Conservation (phyloP, 495 filamentous ascomycete species). For the Bacidia rubella region DNA sequence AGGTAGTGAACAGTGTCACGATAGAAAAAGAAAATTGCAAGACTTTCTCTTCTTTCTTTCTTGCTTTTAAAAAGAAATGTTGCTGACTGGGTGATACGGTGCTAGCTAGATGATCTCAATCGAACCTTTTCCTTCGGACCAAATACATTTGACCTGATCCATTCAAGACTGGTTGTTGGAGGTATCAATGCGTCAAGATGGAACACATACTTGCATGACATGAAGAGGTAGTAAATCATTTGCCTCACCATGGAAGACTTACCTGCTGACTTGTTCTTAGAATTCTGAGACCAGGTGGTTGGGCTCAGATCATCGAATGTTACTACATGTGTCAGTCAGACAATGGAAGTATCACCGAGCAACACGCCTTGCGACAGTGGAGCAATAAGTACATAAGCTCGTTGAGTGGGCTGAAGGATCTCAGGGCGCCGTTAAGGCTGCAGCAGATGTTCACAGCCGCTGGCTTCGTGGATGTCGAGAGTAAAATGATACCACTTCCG, state of each 20-base stretch:
- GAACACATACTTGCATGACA: conserved; percentile 66
- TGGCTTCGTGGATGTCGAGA: conserved; percentile 64
- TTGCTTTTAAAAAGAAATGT: too few species aligned
- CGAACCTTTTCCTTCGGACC: conserved; percentile 57
- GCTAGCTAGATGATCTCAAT: conserved; percentile 65
- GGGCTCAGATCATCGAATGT: conserved; percentile 84
- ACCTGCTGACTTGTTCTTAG: conserved; percentile 19
- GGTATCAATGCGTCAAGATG: conserved; percentile 70
- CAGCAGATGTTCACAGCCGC: conserved; percentile 46
- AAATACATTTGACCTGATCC: conserved; percentile 79
- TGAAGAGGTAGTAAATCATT: conserved; percentile 37
- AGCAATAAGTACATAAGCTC: conserved; percentile 55
- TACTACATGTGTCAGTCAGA: conserved; percentile 84
- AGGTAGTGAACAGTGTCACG: too few species aligned
- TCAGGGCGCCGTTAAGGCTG: conserved; percentile 52
- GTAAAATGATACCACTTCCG: conserved; percentile 55
- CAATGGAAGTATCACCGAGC: conserved; percentile 63
- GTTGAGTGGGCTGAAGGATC: conserved; percentile 55
- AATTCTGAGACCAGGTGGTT: conserved; percentile 57
- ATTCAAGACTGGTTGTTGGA: conserved; percentile 65
- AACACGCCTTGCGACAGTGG: conserved; percentile 61
- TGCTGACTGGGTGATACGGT: neutral
- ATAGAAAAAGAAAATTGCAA: too few species aligned
- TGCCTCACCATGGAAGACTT: neutral
- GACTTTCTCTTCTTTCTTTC: too few species aligned